Base-by-base conservation (phyloP, 768 basidiomycete species). In the Naganishia vishniacii region DNA sequence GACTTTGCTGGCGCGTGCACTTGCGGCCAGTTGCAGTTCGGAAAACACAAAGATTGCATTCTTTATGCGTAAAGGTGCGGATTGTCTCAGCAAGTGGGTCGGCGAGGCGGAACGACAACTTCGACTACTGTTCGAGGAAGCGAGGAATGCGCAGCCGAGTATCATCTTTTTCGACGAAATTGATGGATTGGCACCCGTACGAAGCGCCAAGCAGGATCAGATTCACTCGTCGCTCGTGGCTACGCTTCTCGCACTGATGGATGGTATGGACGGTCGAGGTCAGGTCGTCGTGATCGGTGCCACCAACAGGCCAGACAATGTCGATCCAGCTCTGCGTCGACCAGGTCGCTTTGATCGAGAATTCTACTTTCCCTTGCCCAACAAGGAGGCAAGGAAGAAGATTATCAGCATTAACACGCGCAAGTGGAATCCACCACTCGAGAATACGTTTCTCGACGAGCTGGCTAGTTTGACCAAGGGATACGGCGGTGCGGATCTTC, bases 81-180 rank as follows among this genome's bases (percentile, higher is more conserved):
- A 99, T 77, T 90, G 89, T 69, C 82, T 98, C 29, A 93, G 91
- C 7, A 99, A 99, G 80, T 99, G 94, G 94, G 95, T 99, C 13
- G 95, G 95, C 59, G 95, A 99, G 79, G 94, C 95, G 5, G 95
- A 98, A 74, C 85, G 95, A 1, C 94, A 97, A 75, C 82, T 99
- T 2, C 85, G 95, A 0, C 82, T 97, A 42, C 81, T 98, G 15
- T 99, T 99, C 75, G 94, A 98, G 68, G 94, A 98, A 80, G 95
- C 95, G 0, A 84, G 86, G 51, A 85, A 86, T 59, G 88, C 85
- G 58, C 94, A 97, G 72, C 94, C 95, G 0, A 88, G 87, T 68
- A 98, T 98, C 78, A 98, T 99, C 73, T 99, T 99, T 80, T 98
- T 99, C 75, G 95, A 99, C 74, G 95, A 99, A 79, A 98, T 99